Evolutionary conservation across 768 basidiomycete genomes (phyloP), one percentile per base, ranked within the genome.

Genomic region (Boletus subcaerulescens): DNA sequence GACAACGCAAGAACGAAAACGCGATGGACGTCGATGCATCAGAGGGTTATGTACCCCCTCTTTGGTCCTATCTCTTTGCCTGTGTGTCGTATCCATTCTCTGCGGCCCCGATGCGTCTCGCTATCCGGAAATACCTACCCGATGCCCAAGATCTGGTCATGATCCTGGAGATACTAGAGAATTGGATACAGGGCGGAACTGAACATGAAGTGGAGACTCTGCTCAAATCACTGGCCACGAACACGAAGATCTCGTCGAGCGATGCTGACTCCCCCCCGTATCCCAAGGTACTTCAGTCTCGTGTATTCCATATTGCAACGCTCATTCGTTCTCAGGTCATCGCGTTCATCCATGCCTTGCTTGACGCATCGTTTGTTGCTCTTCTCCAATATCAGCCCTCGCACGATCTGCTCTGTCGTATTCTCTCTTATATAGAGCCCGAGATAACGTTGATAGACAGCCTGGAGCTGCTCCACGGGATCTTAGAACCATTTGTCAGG

Each of bases 341-440:
- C 22, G 58, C 67, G 0, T 87, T 91, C 73, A 64, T 87, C 9
- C 85, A 87, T 70, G 73, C 76, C 6, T 66, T 91, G 51, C 75
- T 93, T 26, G 91, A 93, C 67, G 79, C 89, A 1, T 85, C 81
- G 13, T 89, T 89, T 65, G 75, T 91, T 44, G 71, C 77, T 1
- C 75, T 93, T 20, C 74, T 92, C 13, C 83, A 86, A 56, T 77
- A 90, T 62, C 68, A 78, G 14, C 83, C 84, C 0, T 77, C 86
- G 5, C 82, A 89, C 60, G 60, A 64, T 22, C 59, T 83, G 24
- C 73, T 93, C 20, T 76, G 72, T 26, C 69, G 65, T 10, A 70
- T 89, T 32, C 73, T 80, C 36, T 68, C 76, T 1, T 75, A 78
- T 29, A 71, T 91, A 48, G 76, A 80, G 44, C 80, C 81, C 4